phyloP scores from a whole-genome alignment of 176 grass and related monocot genomes.

The Poa annua region DNA sequence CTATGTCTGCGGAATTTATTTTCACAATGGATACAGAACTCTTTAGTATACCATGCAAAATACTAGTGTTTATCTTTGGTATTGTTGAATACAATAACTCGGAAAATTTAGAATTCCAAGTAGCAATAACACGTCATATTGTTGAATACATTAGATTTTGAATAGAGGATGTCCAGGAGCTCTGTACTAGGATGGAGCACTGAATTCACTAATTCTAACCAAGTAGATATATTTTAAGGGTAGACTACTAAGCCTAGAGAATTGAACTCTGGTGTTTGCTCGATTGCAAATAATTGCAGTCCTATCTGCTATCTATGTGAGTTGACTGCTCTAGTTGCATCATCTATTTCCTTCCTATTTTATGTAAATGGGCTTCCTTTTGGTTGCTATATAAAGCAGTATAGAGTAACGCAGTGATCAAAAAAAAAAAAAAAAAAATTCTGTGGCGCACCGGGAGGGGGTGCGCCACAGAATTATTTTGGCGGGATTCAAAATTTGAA shows the following conservation, averaged over 20 bases:
- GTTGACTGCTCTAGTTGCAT: neutral
- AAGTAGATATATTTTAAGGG: neutral
- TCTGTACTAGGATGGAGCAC: neutral
- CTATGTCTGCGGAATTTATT: neutral
- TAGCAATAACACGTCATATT: neutral
- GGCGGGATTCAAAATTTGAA: too few species aligned
- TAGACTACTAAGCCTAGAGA: neutral
- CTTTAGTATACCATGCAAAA: conserved; percentile 22
- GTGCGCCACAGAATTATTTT: too few species aligned
- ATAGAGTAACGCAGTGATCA: neutral
- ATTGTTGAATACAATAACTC: neutral
- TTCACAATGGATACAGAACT: neutral
- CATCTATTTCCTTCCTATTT: neutral
- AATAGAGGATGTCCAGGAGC: neutral
- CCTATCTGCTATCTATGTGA: neutral
- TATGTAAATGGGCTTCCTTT: neutral
- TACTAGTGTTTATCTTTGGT: neutral
- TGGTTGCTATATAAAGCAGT: neutral
- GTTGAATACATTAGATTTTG: neutral
- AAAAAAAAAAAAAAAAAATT: too few species aligned
- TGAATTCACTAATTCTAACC: neutral
- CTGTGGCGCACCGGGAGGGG: too few species aligned
- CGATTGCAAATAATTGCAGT: neutral
- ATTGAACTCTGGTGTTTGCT: conserved; percentile 16
- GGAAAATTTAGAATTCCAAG: neutral